These are phyloP conservation scores for Elongisporangium senticosum DNA, from an alignment of 352 stramenopile genomes.

Conservation along the genomic window DNA sequence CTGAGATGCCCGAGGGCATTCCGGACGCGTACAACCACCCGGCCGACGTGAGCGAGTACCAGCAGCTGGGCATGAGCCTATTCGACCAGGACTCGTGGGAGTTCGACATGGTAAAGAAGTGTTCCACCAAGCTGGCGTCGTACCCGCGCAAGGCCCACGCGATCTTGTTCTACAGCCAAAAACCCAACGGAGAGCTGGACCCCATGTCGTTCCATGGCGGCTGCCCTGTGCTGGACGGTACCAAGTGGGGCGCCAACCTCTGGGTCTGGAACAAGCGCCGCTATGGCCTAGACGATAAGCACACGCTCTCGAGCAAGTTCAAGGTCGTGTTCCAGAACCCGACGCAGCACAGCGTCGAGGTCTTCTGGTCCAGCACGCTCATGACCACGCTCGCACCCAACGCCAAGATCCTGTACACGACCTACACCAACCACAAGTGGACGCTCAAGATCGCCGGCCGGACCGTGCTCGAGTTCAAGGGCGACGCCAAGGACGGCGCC, in stretches of 20 bases:
- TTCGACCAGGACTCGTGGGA: conserved; percentile 69
- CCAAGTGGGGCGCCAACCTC: conserved; percentile 97
- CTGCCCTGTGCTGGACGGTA: conserved; percentile 93
- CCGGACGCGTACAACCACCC: conserved; percentile 53
- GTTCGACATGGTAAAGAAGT: conserved; percentile 73
- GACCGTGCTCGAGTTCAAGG: conserved; percentile 49
- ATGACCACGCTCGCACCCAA: conserved; percentile 56
- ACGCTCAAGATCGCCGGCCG: conserved; percentile 45
- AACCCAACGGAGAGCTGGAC: conserved; percentile 91
- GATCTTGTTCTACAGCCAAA: conserved; percentile 97
- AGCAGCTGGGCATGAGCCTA: conserved; percentile 34
- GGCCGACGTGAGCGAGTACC: conserved; percentile 30
- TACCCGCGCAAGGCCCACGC: conserved; percentile 87
- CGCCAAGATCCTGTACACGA: conserved; percentile 46
- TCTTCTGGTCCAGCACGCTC: conserved; percentile 68
- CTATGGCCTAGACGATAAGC: conserved; percentile 45
- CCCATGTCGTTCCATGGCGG: conserved; percentile 84
- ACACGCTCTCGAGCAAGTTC: conserved; percentile 17
- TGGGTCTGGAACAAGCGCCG: conserved; percentile 95
- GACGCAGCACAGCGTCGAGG: conserved; percentile 31
- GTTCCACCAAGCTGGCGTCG: conserved; percentile 66
- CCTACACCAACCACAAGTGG: conserved; percentile 67
- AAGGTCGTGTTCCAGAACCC: conserved; percentile 70
- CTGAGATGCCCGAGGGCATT: conserved; percentile 63
- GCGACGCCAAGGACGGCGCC: conserved; percentile 37